Base-by-base conservation (phyloP, 1,139 yeast genomes). In the Candida sp. region DNA sequence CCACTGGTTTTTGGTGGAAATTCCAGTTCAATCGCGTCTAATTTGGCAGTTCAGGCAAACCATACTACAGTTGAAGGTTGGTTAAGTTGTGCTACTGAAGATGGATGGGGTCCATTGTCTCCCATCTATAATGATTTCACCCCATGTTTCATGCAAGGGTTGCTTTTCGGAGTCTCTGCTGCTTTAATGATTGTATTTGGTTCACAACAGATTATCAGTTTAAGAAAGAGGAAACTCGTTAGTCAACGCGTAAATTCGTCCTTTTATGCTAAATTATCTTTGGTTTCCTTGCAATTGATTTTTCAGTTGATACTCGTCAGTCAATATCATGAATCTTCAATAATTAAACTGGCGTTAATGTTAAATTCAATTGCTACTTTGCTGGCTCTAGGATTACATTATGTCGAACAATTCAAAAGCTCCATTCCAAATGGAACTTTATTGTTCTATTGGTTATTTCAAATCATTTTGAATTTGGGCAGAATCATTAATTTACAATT, bases 131-230 rank as follows among this genome's bases (percentile, higher is more conserved):
- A 79, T 40, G 95, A 86, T 55, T 75, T 89, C 45, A 82, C 96
- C 1, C 87, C 93, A 2, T 91, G 98, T 57, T 83, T 91, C 56
- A 70, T 85, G 35, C 88, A 86, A 54, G 97, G 96, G 33, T 68
- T 76, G 0, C 59, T 88, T 6, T 67, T 79, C 48, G 77, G 81
- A 33, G 42, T 73, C 1, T 63, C 82, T 1, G 79, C 85, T 3
- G 21, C 76, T 8, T 64, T 81, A 34, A 69, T 86, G 64, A 55
- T 90, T 3, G 36, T 79, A 0, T 65, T 75, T 36, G 95, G 95
- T 1, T 12, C 60, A 1, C 58, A 60, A 45, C 82, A 78, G 49
- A 55, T 83, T 5, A 45, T 70, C 44, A 45, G 35, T 43, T 68
- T 63, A 49, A 63, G 70, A 42, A 66, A 58, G 15, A 55, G 55